phyloP scores from a whole-genome alignment of 176 grass and related monocot genomes.

The Cenchrus purpureus region DNA sequence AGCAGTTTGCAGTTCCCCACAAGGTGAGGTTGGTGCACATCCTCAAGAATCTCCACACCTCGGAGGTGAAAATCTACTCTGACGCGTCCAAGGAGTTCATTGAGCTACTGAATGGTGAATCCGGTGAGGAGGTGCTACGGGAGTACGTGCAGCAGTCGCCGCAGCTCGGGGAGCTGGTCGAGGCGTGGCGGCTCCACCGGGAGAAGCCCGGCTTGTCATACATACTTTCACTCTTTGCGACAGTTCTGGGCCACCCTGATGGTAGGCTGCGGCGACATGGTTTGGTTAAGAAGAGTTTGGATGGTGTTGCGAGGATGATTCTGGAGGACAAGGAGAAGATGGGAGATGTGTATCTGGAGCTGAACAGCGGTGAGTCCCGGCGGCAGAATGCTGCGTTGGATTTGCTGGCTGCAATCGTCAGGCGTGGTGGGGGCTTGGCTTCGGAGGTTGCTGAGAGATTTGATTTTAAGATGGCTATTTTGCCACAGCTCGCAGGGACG shows the following conservation, averaged over 20 bases:
- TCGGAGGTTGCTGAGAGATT: slow-evolving; percentile 79
- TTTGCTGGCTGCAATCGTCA: slow-evolving; percentile 76
- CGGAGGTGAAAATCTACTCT: slow-evolving; percentile 90
- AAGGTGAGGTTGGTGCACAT: slow-evolving; percentile 71
- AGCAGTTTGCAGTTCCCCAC: slow-evolving; percentile 41
- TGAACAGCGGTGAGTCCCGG: slow-evolving; percentile 57
- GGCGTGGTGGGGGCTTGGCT: slow-evolving; percentile 64
- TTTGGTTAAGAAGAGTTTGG: slow-evolving; percentile 59
- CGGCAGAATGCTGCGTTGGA: slow-evolving; percentile 69
- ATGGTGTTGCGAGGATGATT: slow-evolving; percentile 62
- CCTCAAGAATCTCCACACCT: slow-evolving; percentile 77
- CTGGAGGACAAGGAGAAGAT: slow-evolving; percentile 66
- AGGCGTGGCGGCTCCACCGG: slow-evolving; percentile 79
- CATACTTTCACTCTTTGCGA: slow-evolving; percentile 66
- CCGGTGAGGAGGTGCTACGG: slow-evolving; percentile 52
- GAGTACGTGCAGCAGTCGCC: slow-evolving; percentile 74
- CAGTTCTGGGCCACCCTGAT: slow-evolving; percentile 66
- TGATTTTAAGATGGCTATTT: slow-evolving; percentile 75
- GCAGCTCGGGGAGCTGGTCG: slow-evolving; percentile 62
- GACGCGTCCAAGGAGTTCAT: slow-evolving; percentile 78
- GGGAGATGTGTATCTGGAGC: slow-evolving; percentile 61
- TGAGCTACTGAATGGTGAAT: slow-evolving; percentile 49
- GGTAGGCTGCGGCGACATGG: slow-evolving; percentile 59
- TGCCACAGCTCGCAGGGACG: slow-evolving; percentile 62
- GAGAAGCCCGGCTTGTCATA: slow-evolving; percentile 72